These are phyloP conservation scores for Sporisorium graminicola DNA, from an alignment of 1,284 basidiomycete species.

Conservation along the genomic window DNA sequence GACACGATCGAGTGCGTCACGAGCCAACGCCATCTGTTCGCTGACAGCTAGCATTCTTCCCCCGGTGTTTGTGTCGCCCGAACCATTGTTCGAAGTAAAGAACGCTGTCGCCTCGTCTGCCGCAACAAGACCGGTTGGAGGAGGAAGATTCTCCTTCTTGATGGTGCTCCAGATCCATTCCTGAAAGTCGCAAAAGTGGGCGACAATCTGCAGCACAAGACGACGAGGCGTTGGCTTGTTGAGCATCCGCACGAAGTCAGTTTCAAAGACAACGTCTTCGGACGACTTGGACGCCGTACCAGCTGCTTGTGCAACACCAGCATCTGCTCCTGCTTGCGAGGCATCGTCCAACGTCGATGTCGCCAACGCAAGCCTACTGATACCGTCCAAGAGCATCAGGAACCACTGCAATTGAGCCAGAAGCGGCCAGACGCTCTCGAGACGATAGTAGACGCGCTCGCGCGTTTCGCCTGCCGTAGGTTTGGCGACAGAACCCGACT, in stretches of 20 bases:
- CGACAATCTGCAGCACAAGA: slow-evolving; percentile 28
- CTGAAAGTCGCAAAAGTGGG: slow-evolving; percentile 44
- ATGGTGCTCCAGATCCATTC: slow-evolving; percentile 39
- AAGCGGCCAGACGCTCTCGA: slow-evolving; percentile 45
- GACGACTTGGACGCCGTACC: background rate
- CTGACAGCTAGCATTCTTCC: slow-evolving; percentile 36
- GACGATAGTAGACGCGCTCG: slow-evolving; percentile 43
- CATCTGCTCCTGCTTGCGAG: background rate
- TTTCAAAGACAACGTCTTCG: slow-evolving; percentile 8
- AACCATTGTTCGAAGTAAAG: slow-evolving; percentile 10
- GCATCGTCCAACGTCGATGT: slow-evolving; percentile 4
- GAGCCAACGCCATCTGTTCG: slow-evolving; percentile 47
- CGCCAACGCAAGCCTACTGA: slow-evolving; percentile 31
- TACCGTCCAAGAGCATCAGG: slow-evolving; percentile 30
- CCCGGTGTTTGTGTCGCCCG: background rate
- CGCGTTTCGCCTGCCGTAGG: slow-evolving; percentile 12
- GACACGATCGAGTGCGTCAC: slow-evolving; percentile 29
- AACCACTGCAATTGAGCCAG: slow-evolving; percentile 50
- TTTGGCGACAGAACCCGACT: slow-evolving; percentile 14
- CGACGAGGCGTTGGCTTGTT: slow-evolving; percentile 41
- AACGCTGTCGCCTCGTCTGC: slow-evolving; percentile 17
- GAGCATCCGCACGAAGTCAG: slow-evolving; percentile 33
- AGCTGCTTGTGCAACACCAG: background rate
- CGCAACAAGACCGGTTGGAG: slow-evolving; percentile 5
- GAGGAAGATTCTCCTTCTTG: slow-evolving; percentile 37